These are phyloP conservation scores for Colletotrichum sidae DNA, from an alignment of 2,329 filamentous ascomycete species.

Conservation along the genomic window DNA sequence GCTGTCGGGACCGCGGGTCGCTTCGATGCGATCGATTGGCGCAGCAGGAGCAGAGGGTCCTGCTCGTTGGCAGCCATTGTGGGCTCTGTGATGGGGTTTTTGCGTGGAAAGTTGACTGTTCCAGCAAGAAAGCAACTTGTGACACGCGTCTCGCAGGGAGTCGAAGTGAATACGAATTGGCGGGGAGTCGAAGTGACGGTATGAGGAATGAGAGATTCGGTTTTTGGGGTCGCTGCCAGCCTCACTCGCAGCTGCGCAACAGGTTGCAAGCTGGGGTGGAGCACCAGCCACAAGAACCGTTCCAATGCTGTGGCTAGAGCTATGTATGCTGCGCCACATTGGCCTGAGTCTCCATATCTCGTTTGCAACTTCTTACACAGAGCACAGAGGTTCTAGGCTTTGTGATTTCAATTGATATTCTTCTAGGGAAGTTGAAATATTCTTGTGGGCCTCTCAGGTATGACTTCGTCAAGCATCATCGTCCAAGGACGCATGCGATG, in stretches of 20 bases:
- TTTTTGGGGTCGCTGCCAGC: conserved; percentile 29
- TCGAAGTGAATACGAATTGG: conserved; percentile 5
- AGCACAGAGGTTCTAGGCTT: neutral
- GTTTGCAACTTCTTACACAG: neutral
- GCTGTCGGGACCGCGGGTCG: conserved; percentile 79
- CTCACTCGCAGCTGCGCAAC: conserved; percentile 7
- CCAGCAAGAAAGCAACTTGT: neutral
- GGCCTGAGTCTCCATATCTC: neutral
- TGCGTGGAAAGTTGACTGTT: neutral
- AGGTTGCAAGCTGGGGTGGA: neutral
- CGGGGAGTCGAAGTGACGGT: conserved; percentile 6
- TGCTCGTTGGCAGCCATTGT: conserved; percentile 71
- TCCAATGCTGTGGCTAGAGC: neutral
- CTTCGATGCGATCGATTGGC: conserved; percentile 81
- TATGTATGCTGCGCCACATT: neutral
- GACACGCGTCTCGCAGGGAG: neutral
- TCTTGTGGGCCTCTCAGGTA: too few relatives aligned
- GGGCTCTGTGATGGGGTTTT: conserved; percentile 16
- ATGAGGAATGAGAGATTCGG: conserved; percentile 16
- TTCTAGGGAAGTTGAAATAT: neutral
- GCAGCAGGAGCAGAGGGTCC: conserved; percentile 86
- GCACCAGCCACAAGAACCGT: conserved; percentile 9
- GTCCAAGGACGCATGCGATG: too few relatives aligned
- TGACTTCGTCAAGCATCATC: too few relatives aligned
- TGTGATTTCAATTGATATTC: neutral